Evolutionary conservation across 768 basidiomycete genomes (phyloP), one percentile per base, ranked within the genome.

Genomic region (Rhodotorula taiwanensis): DNA sequence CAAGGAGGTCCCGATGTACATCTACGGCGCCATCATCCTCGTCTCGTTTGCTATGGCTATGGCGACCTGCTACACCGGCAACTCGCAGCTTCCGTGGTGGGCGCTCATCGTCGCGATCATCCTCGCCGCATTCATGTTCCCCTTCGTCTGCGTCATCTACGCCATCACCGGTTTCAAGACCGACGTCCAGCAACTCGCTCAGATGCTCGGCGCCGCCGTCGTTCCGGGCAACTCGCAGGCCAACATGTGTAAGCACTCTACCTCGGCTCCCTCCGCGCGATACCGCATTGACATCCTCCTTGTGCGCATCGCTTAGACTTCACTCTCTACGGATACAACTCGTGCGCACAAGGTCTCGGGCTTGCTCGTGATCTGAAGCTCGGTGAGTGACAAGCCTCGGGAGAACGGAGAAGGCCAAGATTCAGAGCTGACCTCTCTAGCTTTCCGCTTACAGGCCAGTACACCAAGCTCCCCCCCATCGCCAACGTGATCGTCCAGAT

Each of bases 181-280:
- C 9, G 49, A 64, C 43, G 54, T 66, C 27, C 58, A 67, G 60
- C 61, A 66, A 47, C 81, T 83, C 70, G 76, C 81, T 4, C 81
- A 82, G 74, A 81, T 81, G 73, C 72, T 83, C 36, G 82, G 79
- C 8, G 79, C 79, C 5, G 76, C 71, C 16, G 50, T 73, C 41
- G 76, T 84, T 14, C 82, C 84, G 13, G 84, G 84, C 47, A 79
- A 80, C 50, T 84, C 84, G 0, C 82, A 85, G 9, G 84, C 84
- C 3, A 87, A 81, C 74, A 80, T 81, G 80, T 70, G 82, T 83
- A 18, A 11, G 8, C 9, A 20, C 25, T 47, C 45, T 47, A 28
- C 30, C 45, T 62, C 71, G n/a, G 18, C 39, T 68, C 59, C 81
- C 23, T 45, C n/a, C 30, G 4, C 27, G 15, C 20, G 27, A 8